Evolutionary conservation across 148 eudicot genomes (phyloP).

Genomic region (Rhododendron henanense): DNA sequence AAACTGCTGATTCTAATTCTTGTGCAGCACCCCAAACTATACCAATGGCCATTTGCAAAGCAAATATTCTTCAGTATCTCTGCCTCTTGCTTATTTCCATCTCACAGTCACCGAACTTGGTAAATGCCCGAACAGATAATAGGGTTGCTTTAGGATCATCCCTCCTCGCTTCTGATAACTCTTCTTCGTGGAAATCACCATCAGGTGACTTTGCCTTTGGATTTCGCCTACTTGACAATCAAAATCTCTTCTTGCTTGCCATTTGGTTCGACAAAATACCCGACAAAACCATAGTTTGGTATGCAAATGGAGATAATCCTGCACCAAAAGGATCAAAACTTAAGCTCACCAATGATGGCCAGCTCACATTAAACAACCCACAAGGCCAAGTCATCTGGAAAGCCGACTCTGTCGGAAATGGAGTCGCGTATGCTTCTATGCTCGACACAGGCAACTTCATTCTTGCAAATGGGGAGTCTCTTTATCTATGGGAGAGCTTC

Average conservation of each 20-base stretch:
- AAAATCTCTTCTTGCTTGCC: constrained; percentile 16
- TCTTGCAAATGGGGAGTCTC: not conserved
- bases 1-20: not conserved
- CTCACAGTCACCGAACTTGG: not conserved
- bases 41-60: not conserved
- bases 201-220: constrained; percentile 41
- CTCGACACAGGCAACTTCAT: constrained; percentile 25
- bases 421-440: constrained; percentile 6
- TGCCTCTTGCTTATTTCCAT: not conserved
- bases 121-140: constrained; percentile 3
- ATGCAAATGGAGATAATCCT: constrained; percentile 12
- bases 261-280: constrained; percentile 37
- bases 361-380: constrained; percentile 12
- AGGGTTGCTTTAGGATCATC: constrained; percentile 11
- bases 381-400: constrained; percentile 8
- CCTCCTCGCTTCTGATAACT: constrained; percentile 10
- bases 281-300: constrained; percentile 29
- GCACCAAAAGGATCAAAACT: constrained; percentile 22
- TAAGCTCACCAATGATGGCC: constrained; percentile 13
- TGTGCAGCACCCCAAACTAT: not conserved
- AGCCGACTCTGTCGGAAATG: not conserved
- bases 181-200: constrained; percentile 22
- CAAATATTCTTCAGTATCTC: not conserved
- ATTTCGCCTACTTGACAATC: constrained; percentile 19
- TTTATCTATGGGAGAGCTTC: constrained; percentile 22